Conservation (phyloP, 371 early-diverging fungal genomes). For the Dichotomocladium elegans region DNA sequence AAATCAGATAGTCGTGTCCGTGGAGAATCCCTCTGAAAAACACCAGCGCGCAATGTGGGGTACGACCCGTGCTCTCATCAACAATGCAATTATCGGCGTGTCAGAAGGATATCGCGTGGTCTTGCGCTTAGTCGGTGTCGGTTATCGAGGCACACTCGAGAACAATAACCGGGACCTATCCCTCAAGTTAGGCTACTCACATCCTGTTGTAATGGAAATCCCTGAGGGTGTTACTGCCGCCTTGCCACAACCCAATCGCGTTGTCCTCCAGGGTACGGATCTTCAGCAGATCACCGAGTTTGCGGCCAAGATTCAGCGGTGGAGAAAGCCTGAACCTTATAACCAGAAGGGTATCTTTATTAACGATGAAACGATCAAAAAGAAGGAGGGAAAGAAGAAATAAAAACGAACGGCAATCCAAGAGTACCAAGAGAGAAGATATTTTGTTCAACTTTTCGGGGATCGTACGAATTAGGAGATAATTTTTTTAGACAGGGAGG, state of each 20-base stretch:
- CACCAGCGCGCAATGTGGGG: slow-evolving; percentile 95
- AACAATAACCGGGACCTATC: slow-evolving; percentile 51
- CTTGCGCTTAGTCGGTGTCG: slow-evolving; percentile 89
- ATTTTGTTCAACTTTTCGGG: neutral
- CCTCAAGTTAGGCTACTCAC: slow-evolving; percentile 88
- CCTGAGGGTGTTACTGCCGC: slow-evolving; percentile 78
- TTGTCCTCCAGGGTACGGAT: slow-evolving; percentile 79
- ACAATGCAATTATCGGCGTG: slow-evolving; percentile 86
- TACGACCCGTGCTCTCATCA: slow-evolving; percentile 85
- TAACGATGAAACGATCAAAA: slow-evolving; percentile 93
- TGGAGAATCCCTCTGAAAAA: slow-evolving; percentile 58
- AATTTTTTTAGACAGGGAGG: too few relatives aligned
- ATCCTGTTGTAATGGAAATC: slow-evolving; percentile 76
- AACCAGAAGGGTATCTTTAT: slow-evolving; percentile 99
- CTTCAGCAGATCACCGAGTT: slow-evolving; percentile 80
- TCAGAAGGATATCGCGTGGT: slow-evolving; percentile 86
- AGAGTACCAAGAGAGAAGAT: neutral
- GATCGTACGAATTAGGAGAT: neutral
- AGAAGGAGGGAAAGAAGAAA: slow-evolving; percentile 95
- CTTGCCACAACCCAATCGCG: slow-evolving; percentile 83
- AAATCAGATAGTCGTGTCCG: slow-evolving; percentile 51
- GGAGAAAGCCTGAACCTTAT: slow-evolving; percentile 96
- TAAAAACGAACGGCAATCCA: slow-evolving; percentile 34
- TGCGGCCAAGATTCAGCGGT: slow-evolving; percentile 88
- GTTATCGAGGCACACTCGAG: slow-evolving; percentile 90